Base-by-base conservation (phyloP, 2,329 filamentous ascomycete genomes). In the Pseudomassariella vexata region DNA sequence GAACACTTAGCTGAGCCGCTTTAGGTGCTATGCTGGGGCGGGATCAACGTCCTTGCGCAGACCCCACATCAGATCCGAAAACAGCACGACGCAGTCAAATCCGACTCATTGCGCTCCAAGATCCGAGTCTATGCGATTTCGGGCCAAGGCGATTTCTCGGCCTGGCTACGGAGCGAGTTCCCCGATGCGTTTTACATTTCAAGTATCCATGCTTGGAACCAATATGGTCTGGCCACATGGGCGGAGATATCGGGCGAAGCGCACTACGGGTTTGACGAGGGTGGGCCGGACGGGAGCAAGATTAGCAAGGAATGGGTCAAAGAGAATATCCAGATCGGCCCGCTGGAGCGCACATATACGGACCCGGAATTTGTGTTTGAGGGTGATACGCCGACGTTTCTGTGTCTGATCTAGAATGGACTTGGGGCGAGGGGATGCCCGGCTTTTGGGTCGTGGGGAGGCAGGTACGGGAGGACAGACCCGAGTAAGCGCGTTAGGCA, bases 151-250 rank as follows among this genome's bases (percentile, higher is more conserved):
- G 61, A 73, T 29, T 60, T 65, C 0, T 66, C 65, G 0, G 46
- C 57, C 1, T 72, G 66, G 66, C 64, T 73, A 19, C 61, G 68
- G n/a, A 47, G 54, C 19, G 59, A 57, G 9, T 71, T 62, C 35
- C 65, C 68, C 0, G 55, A 63, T n/a, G 45, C 72, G 3, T 63
- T 66, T 40, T 72, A 68, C 41, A 68, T 72, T 30, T 53, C 52
- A 3, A 65, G 61, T 0, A 43, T 69, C 3, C 68, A 72, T 39
- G 65, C 59, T 11, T 72, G 62, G 57, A 65, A 66, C 35, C 24
- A 68, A 28, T 79, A 78, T 38, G 60, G 59, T 3, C 44, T 65
- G 31, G 73, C 74, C 0, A 54, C 72, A 0, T 78, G 74, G 73
- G 62, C 57, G 2, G 73, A 73, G 1, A 78, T 79, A n/a, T n/a